These are phyloP conservation scores for Pouteria campechiana DNA, from an alignment of 179 eudicot genomes.

Conservation along the genomic window DNA sequence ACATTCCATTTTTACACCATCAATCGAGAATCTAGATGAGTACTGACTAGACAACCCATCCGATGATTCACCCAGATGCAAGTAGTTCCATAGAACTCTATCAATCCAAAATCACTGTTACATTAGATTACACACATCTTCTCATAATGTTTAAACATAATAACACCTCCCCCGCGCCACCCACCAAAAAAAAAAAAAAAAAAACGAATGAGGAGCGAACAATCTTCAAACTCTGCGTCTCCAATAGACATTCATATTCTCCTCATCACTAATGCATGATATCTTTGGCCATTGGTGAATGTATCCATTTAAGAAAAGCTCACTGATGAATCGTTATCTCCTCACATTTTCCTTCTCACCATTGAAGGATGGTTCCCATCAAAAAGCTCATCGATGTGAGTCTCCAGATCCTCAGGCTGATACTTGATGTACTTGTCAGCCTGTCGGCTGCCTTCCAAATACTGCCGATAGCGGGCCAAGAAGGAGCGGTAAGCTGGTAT, in stretches of 20 bases:
- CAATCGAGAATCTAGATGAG: no score
- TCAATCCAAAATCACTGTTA: no score
- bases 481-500: conserved; percentile 69
- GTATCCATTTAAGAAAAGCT: not conserved
- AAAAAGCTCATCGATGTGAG: conserved; percentile 45
- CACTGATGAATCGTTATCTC: not conserved
- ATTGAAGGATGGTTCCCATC: conserved; percentile 49
- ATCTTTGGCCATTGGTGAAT: not conserved
- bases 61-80: no score
- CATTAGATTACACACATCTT: no score
- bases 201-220: no score
- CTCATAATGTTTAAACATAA: no score
- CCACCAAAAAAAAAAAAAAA: not conserved
- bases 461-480: conserved; percentile 40
- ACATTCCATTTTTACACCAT: no score
- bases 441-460: conserved; percentile 36
- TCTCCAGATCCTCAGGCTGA: conserved; percentile 68
- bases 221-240: no score
- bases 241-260: no score
- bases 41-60: no score
- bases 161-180: no score
- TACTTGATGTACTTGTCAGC: conserved; percentile 58
- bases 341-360: conserved; percentile 28
- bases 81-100: no score
- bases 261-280: conserved; percentile 3